Percentiles rank a stretch among this genome's conserved stretches.
These are phyloP conservation scores for Clitopilus hobsonii DNA, from an alignment of 768 basidiomycete genomes.

Conservation along the genomic window DNA sequence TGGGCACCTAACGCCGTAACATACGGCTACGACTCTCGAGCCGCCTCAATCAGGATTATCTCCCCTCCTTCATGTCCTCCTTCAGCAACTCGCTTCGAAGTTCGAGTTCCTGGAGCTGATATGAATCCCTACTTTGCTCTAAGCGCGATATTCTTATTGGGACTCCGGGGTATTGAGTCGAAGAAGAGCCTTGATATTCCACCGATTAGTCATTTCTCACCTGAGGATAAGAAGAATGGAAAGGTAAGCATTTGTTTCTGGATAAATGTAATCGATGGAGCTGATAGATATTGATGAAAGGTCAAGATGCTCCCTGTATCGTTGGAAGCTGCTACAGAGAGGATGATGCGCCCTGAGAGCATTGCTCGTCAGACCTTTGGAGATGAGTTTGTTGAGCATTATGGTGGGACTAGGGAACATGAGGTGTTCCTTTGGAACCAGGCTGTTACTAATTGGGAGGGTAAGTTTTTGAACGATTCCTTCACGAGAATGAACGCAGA, in stretches of 20 bases:
- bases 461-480: slow-evolving; percentile 34
- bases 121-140: slow-evolving; percentile 92
- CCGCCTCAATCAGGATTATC: slow-evolving; percentile 88
- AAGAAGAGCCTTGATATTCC: slow-evolving; percentile 62
- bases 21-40: slow-evolving; percentile 94
- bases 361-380: slow-evolving; percentile 88
- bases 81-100: slow-evolving; percentile 83
- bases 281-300: slow-evolving; percentile 27
- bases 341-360: slow-evolving; percentile 75
- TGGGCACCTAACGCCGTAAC: slow-evolving; percentile 94
- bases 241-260: slow-evolving; percentile 31
- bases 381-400: slow-evolving; percentile 90
- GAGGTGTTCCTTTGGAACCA: slow-evolving; percentile 84
- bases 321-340: slow-evolving; percentile 71
- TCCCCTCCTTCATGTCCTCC: slow-evolving; percentile 84
- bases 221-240: slow-evolving; percentile 52
- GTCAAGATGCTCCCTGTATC: slow-evolving; percentile 75
- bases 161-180: slow-evolving; percentile 83
- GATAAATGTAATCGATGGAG: neutral
- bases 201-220: slow-evolving; percentile 59
- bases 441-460: slow-evolving; percentile 93
- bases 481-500: neutral
- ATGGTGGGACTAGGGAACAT: slow-evolving; percentile 90
- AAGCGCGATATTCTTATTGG: slow-evolving; percentile 82
- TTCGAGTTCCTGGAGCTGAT: slow-evolving; percentile 95